These are phyloP conservation scores for Solanum aculeatissimum DNA, from an alignment of 305 asterid species.

Conservation along the genomic window DNA sequence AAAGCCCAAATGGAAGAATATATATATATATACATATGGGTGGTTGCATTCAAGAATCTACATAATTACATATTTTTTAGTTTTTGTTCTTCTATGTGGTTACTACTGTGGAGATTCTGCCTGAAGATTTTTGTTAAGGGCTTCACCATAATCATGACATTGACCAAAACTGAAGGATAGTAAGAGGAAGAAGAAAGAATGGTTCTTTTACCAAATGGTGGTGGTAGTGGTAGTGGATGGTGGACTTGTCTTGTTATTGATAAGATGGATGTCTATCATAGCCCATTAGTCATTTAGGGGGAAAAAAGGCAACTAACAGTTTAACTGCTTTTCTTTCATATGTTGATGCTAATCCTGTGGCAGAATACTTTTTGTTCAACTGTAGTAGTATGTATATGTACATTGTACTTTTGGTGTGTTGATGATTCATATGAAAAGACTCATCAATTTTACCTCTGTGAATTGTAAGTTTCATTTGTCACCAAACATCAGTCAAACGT, in stretches of 20 bases:
- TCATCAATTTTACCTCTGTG: neutral
- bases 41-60: constrained; percentile 31
- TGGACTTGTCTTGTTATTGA: neutral
- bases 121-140: constrained; percentile 23
- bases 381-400: neutral
- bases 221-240: neutral
- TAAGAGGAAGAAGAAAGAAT: neutral
- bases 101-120: constrained; percentile 51
- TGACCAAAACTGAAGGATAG: neutral
- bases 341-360: neutral
- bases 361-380: neutral
- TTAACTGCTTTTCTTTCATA: neutral
- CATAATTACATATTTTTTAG: constrained; percentile 12
- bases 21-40: neutral
- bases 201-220: neutral
- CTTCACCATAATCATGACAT: constrained; percentile 4
- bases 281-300: neutral
- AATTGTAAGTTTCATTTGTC: neutral
- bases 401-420: neutral
- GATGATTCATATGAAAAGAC: neutral
- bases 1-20: constrained; percentile 15
- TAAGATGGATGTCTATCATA: neutral
- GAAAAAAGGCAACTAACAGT: neutral
- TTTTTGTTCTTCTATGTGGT: constrained; percentile 1
- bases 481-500: neutral